These are phyloP conservation scores for Colletotrichum sp. DNA, from an alignment of 2,329 filamentous ascomycete species.

Conservation along the genomic window DNA sequence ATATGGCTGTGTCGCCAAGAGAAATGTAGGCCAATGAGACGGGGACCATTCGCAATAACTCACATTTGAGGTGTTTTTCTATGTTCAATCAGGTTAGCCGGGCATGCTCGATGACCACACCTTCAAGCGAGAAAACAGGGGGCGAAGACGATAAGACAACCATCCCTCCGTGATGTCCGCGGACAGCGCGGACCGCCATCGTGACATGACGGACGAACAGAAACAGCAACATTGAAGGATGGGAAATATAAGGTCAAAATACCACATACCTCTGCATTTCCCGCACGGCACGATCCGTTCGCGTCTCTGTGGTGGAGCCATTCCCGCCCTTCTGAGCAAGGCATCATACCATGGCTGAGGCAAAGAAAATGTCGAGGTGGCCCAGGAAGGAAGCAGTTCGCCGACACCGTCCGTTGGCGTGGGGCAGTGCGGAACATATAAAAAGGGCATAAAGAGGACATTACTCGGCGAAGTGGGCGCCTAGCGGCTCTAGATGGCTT, in stretches of 20 bases:
- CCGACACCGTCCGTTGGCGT: not conserved
- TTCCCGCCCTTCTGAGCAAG: not conserved
- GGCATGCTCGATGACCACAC: not conserved
- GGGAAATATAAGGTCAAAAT: not conserved
- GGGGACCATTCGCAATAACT: not conserved
- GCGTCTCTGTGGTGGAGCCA: conserved; percentile 5
- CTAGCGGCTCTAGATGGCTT: not conserved
- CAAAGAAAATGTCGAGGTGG: not conserved
- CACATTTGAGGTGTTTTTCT: conserved; percentile 7
- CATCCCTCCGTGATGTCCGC: not conserved
- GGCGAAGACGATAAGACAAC: not conserved
- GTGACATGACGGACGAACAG: fast-evolving
- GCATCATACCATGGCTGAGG: not conserved
- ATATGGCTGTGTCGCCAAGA: not conserved
- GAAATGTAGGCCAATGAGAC: not conserved
- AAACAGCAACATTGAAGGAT: not conserved
- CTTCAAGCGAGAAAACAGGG: not conserved
- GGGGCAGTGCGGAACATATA: not conserved
- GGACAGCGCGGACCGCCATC: not conserved
- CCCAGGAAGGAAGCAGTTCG: conserved; percentile 3
- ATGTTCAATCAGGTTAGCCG: not conserved
- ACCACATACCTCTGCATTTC: conserved; percentile 1
- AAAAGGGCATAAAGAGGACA: not conserved
- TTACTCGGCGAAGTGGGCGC: not conserved
- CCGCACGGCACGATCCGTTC: not conserved